Percentiles rank a stretch among this genome's conserved stretches.
Conservation (phyloP, 2,329 filamentous ascomycete species). For the Scopulariopsis brevicaulis region DNA sequence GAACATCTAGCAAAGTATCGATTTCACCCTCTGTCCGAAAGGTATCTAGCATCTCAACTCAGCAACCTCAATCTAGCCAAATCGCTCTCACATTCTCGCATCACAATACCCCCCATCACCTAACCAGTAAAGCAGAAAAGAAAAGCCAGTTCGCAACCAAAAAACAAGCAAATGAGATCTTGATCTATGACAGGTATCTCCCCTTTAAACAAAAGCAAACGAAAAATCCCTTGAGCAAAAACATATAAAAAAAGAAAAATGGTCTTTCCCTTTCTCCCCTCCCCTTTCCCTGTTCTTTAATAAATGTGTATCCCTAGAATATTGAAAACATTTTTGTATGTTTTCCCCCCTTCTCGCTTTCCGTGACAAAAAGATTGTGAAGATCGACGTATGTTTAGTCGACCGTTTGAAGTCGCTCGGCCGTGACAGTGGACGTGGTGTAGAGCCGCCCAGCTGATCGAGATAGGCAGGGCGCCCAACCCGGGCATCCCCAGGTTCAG, state of each 20-base stretch:
- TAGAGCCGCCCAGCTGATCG: background rate
- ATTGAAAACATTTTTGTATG: background rate
- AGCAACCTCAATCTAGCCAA: background rate
- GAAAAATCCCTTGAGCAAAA: background rate
- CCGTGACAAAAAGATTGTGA: background rate
- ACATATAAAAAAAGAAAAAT: background rate
- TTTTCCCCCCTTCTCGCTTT: background rate
- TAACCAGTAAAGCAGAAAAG: background rate
- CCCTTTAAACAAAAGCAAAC: background rate
- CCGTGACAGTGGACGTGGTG: background rate
- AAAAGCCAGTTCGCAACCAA: background rate
- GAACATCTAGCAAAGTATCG: background rate
- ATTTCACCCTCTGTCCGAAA: background rate
- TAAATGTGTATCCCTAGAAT: background rate
- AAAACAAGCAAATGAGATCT: background rate
- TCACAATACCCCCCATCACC: background rate
- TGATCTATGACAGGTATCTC: background rate
- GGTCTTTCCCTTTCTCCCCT: background rate
- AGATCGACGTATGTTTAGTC: background rate
- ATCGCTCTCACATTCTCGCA: background rate
- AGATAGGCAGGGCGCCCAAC: too few species aligned
- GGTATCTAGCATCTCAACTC: background rate
- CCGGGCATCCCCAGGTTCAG: background rate
- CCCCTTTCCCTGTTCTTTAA: background rate
- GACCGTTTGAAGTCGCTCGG: background rate